Percentiles rank a stretch among this genome's conserved stretches.
These are phyloP conservation scores for Psilocybe sp. DNA, from an alignment of 768 basidiomycete species.

Conservation along the genomic window DNA sequence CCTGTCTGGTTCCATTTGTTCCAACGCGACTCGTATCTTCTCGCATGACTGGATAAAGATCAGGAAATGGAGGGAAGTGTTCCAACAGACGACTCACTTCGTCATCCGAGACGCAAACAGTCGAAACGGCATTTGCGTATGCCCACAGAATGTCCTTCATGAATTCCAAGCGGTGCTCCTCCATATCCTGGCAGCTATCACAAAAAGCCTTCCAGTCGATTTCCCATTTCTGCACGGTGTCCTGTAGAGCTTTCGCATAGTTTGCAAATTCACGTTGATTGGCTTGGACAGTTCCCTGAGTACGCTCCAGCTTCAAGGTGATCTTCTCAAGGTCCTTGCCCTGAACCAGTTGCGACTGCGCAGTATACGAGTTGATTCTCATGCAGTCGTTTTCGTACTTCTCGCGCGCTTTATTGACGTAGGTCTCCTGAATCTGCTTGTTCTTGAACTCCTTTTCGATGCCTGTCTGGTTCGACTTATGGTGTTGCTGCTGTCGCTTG, in stretches of 20 bases:
- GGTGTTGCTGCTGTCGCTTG: slow-evolving; percentile 64
- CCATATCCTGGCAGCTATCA: slow-evolving; percentile 92
- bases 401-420: slow-evolving; percentile 86
- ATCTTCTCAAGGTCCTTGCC: slow-evolving; percentile 94
- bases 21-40: slow-evolving; percentile 78
- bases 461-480: slow-evolving; percentile 65
- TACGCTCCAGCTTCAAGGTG: slow-evolving; percentile 80
- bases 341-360: slow-evolving; percentile 86
- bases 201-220: slow-evolving; percentile 92
- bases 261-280: slow-evolving; percentile 94
- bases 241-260: slow-evolving; percentile 75
- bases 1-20: slow-evolving; percentile 82
- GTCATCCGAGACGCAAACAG: slow-evolving; percentile 92
- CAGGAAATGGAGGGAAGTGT: slow-evolving; percentile 4
- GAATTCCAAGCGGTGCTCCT: slow-evolving; percentile 92
- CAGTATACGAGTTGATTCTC: slow-evolving; percentile 91
- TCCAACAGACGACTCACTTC: slow-evolving; percentile 54
- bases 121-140: slow-evolving; percentile 95
- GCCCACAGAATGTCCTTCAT: slow-evolving; percentile 95
- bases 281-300: slow-evolving; percentile 84
- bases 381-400: slow-evolving; percentile 93
- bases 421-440: slow-evolving; percentile 82
- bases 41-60: slow-evolving; percentile 75
- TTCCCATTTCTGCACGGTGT: slow-evolving; percentile 87
- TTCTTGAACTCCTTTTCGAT: slow-evolving; percentile 92